phyloP scores from a whole-genome alignment of 768 basidiomycete genomes.

The Xerocomus brunneocitrinus region DNA sequence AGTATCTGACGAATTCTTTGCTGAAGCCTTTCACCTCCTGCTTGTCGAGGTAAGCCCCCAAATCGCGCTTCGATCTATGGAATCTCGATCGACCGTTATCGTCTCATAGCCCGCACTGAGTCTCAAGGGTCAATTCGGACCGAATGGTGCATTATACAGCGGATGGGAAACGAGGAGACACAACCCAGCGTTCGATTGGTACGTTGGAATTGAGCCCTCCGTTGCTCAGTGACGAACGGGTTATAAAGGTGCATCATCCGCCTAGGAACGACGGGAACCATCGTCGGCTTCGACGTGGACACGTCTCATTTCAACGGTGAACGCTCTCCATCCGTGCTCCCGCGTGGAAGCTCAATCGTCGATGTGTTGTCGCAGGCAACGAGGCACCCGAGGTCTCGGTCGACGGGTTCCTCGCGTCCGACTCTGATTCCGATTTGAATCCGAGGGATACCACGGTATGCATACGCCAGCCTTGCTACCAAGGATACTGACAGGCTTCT shows the following conservation, averaged over 20 bases:
- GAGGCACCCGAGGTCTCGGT: slow-evolving; percentile 83
- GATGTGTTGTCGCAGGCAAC: slow-evolving; percentile 48
- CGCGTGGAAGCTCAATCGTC: not conserved
- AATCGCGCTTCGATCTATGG: not conserved
- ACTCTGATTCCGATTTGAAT: slow-evolving; percentile 39
- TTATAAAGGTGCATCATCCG: slow-evolving; percentile 78
- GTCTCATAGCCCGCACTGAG: slow-evolving; percentile 68
- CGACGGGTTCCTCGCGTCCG: slow-evolving; percentile 46
- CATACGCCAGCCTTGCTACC: not conserved
- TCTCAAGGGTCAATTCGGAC: slow-evolving; percentile 94
- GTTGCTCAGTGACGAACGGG: not conserved
- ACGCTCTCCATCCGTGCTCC: slow-evolving; percentile 6
- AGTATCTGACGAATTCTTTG: slow-evolving; percentile 96
- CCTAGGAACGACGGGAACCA: slow-evolving; percentile 69
- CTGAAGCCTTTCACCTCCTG: slow-evolving; percentile 76
- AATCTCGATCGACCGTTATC: not conserved
- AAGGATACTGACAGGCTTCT: not conserved
- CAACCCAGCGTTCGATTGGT: slow-evolving; percentile 89
- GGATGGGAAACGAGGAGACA: slow-evolving; percentile 95
- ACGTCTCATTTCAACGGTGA: slow-evolving; percentile 91
- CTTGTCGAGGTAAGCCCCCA: slow-evolving; percentile 60
- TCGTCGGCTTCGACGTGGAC: slow-evolving; percentile 89
- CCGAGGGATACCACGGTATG: slow-evolving; percentile 53
- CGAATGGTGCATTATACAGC: slow-evolving; percentile 88
- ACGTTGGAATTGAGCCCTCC: not conserved